Evolutionary conservation across 2,329 filamentous ascomycete species (phyloP), one percentile per base, ranked within the genome.

Genomic region (Podosphaera xanthii): DNA sequence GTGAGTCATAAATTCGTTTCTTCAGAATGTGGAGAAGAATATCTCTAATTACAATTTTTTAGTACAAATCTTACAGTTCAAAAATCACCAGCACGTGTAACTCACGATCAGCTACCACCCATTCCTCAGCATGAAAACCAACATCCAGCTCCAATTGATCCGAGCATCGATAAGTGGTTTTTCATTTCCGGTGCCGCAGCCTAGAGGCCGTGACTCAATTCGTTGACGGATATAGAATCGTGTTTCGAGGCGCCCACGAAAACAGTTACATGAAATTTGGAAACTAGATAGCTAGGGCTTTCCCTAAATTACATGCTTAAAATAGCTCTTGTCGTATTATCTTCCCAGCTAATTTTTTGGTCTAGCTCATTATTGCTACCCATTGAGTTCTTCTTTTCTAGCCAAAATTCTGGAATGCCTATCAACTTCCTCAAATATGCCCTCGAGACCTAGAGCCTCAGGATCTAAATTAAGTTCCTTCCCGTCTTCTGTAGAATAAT

Each of bases 101-200:
- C 82, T 64, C 73, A 80, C 64, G 76, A 78, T 69, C 78, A 86
- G 74, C 78, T 94, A 63, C 82, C 84, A 64, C 83, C 81, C 70
- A 82, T 98, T 66, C 87, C 89, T 62, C 70, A 79, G 64, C 77
- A 86, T 75, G 80, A 96, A 81, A 84, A 94, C 69, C 77, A 94
- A 61, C 72, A 80, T 59, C 82, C 92, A 62, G 91, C 84, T 65
- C 90, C 91, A 70, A 95, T 98, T 68, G 92, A 98, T 71, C 80
- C 82, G 71, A 94, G 84, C 74, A 95, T 97, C 71, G 92, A 98
- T 82, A 98, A 98, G 83, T 98, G 92, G 92, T 98, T 98, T 86
- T 98, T 97, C 83, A 98, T 98, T 75, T 95, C 89, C 73, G 92
- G 92, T 74, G 92, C 92, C 71, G 87, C 89, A 67, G 78, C 84